Evolutionary conservation across 2,329 filamentous ascomycete species (phyloP), one percentile per base, ranked within the genome.

Genomic region (Xylariomycetidae sp.): DNA sequence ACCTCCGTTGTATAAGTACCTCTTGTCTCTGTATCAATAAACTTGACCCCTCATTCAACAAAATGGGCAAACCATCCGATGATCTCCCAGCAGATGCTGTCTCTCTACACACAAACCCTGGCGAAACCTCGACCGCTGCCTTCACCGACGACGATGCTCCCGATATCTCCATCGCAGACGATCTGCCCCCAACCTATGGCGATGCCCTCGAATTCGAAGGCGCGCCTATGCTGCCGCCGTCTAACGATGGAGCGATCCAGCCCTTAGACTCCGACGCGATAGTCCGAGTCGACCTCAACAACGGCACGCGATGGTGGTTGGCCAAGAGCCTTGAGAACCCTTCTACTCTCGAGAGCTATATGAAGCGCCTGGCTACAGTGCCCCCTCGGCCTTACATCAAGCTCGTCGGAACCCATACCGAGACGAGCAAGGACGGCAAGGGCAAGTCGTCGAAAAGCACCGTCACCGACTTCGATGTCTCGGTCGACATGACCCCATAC

Each of bases 401-500:
- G 29, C 54, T 81, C 25, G 58, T 61, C 19, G 77, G 77, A 32
- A 66, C 65, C 4, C 76, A 80, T 53, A 57, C 47, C 10, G 60
- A 72, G 50, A 64, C 57, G 4, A 56, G 56, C 6, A 45, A 37
- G 24, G 59, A 64, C 32, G 59, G 60, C 39, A 55, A 65, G 36
- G 60, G 65, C 41, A 70, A 70, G 48, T 61, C 60, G n/a, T 64
- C 70, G 44, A 60, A 51, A 24, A 54, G 55, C 23, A 60, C 57
- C 8, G 56, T 77, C 6, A 67, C 67, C 15, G 78, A 82, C 51
- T 82, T 82, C 46, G 68, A 75, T 48, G 56, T 82, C 35, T 58
- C 58, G 14, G 56, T 81, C 39, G 75, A 80, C 35, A 58, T 82
- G 43, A 77, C 74, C 2, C 67, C 73, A 4, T 69, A 76, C 24